Evolutionary conservation across 257 asterid species (phyloP).

Genomic region (Rauvolfia tetraphylla): DNA sequence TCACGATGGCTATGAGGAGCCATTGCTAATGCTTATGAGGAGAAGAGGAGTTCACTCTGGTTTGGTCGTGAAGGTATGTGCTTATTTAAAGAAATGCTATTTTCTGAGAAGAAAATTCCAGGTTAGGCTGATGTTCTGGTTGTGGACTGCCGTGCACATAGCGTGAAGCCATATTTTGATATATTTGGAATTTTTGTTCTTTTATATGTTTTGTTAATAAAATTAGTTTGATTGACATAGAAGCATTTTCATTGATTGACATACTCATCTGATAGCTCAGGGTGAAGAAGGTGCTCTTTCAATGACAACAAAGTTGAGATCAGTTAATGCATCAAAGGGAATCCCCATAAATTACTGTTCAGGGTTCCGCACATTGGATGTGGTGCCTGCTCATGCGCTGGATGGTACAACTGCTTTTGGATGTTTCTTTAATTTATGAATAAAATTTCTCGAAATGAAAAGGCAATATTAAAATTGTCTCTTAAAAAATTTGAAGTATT

Average conservation of each 20-base stretch:
- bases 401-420: slow-evolving; percentile 48
- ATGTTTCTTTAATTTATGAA: background rate
- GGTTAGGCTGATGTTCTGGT: background rate
- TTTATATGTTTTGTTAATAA: background rate
- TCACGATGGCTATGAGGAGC: slow-evolving; percentile 93
- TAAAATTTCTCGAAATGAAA: background rate
- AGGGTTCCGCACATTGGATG: slow-evolving; percentile 71
- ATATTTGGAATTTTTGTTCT: background rate
- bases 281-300: slow-evolving; percentile 99
- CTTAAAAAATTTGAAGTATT: background rate
- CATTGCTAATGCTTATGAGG: slow-evolving; percentile 95
- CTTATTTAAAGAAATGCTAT: background rate
- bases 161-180: background rate
- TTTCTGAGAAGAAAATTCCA: background rate
- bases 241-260: background rate
- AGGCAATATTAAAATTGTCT: background rate
- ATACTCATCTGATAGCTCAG: slow-evolving; percentile 34
- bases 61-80: slow-evolving; percentile 82
- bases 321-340: slow-evolving; percentile 80
- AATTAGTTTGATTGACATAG: no score
- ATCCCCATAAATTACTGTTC: slow-evolving; percentile 93
- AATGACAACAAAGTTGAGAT: slow-evolving; percentile 80
- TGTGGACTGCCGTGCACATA: background rate
- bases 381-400: slow-evolving; percentile 43
- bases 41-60: slow-evolving; percentile 96